These are phyloP conservation scores for Zygosaccharomyces pseudobailii DNA, from an alignment of 1,139 yeast genomes.

Conservation along the genomic window DNA sequence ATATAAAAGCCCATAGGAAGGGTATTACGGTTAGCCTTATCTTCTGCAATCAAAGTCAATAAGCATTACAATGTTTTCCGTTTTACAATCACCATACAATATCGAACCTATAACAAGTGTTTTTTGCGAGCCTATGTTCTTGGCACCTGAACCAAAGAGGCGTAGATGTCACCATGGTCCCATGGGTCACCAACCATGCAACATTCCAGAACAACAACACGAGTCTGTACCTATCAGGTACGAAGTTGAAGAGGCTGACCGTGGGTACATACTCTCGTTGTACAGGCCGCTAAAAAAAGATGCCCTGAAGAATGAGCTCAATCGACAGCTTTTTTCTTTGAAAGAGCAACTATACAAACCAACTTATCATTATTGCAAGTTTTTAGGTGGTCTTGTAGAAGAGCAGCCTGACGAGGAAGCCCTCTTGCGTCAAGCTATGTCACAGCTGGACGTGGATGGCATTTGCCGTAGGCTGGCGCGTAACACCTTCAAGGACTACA, in stretches of 20 bases:
- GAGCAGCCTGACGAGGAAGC: slow-evolving; percentile 18
- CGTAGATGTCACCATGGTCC: slow-evolving; percentile 8
- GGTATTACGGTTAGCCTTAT: background rate
- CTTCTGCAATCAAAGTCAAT: background rate
- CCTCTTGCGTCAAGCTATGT: slow-evolving; percentile 18
- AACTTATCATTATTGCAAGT: slow-evolving; percentile 23
- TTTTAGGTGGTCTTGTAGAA: slow-evolving; percentile 28
- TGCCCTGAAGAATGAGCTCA: slow-evolving; percentile 15
- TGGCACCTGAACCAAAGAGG: slow-evolving; percentile 14
- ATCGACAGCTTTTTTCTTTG: slow-evolving; percentile 12
- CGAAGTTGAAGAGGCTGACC: slow-evolving; percentile 13
- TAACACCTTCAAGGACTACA: slow-evolving; percentile 25
- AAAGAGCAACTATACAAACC: slow-evolving; percentile 18
- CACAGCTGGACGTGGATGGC: slow-evolving; percentile 18
- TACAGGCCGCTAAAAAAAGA: slow-evolving; percentile 18
- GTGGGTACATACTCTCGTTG: slow-evolving; percentile 18
- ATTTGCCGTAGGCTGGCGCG: slow-evolving; percentile 25
- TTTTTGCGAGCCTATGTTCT: slow-evolving; percentile 9
- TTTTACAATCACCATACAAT: slow-evolving; percentile 22
- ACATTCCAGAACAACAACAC: background rate
- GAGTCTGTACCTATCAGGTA: slow-evolving; percentile 12
- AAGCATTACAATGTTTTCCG: slow-evolving; percentile 16
- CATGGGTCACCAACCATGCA: background rate
- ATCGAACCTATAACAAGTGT: slow-evolving; percentile 22
- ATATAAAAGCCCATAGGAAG: background rate